Evolutionary conservation across 805 yeast genomes (phyloP).

Genomic region (Cyberlindnera euphorbiae): DNA sequence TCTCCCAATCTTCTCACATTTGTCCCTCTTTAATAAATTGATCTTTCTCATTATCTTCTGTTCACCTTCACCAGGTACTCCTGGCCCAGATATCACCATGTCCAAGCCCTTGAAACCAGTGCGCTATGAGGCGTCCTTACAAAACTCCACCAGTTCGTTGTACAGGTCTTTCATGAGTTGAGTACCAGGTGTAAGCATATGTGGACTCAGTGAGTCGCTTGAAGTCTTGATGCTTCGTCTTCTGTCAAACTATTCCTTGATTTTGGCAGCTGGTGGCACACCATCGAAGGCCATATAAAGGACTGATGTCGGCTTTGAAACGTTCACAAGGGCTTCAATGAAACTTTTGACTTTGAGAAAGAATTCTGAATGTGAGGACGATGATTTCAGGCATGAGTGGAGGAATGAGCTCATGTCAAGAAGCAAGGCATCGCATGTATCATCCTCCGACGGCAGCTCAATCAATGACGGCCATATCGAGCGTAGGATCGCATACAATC

Average conservation of each 20-base stretch:
- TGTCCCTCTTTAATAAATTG: conserved; percentile 56
- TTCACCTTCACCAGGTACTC: conserved; percentile 97
- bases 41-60: conserved; percentile 90
- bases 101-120: too few species aligned
- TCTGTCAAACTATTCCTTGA: conserved; percentile 92
- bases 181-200: conserved; percentile 92
- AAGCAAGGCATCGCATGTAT: conserved; percentile 81
- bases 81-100: conserved; percentile 77
- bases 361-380: conserved; percentile 62
- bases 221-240: conserved; percentile 31
- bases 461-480: conserved; percentile 9
- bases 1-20: conserved; percentile 45
- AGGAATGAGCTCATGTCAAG: conserved; percentile 93
- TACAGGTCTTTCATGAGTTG: conserved; percentile 84
- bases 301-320: conserved; percentile 68
- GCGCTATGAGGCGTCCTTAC: too few species aligned
- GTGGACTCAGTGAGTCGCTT: conserved; percentile 33
- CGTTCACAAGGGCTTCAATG: conserved; percentile 76
- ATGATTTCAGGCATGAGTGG: conserved; percentile 78
- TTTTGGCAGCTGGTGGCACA: conserved; percentile 94
- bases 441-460: background rate
- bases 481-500: conserved; percentile 12
- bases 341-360: conserved; percentile 75
- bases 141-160: conserved; percentile 70
- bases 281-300: conserved; percentile 94